These are phyloP conservation scores for Conticribra guillardii DNA, from an alignment of 108 stramenopile genomes.

Conservation along the genomic window DNA sequence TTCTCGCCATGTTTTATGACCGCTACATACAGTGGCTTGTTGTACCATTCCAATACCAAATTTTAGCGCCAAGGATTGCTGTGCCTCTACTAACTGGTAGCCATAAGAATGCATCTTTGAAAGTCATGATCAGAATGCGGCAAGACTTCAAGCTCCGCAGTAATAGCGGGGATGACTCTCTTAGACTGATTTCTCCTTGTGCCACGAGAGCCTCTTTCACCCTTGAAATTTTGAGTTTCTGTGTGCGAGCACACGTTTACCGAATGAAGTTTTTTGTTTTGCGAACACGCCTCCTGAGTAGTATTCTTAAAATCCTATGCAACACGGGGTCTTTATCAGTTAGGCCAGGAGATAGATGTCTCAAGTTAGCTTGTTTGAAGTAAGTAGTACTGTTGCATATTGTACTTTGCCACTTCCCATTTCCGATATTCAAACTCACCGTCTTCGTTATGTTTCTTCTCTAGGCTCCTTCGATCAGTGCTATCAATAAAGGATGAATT, in stretches of 20 bases:
- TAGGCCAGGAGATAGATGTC: constrained; percentile 68
- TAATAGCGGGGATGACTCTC: constrained; percentile 40
- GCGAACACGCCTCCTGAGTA: constrained; percentile 70
- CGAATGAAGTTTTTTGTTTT: constrained; percentile 85
- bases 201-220: constrained; percentile 79
- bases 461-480: constrained; percentile 75
- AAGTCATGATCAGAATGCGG: constrained; percentile 35
- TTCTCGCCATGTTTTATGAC: constrained; percentile 84
- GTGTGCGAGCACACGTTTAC: constrained; percentile 85
- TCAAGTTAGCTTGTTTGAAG: constrained; percentile 79
- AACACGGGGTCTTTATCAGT: constrained; percentile 20
- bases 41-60: constrained; percentile 78
- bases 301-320: constrained; percentile 64
- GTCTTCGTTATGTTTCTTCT: not conserved
- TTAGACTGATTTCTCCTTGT: constrained; percentile 53
- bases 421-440: not conserved
- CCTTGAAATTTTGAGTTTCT: constrained; percentile 86
- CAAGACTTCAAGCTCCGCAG: constrained; percentile 46
- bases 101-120: constrained; percentile 1
- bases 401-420: not conserved
- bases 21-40: constrained; percentile 83
- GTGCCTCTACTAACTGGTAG: constrained; percentile 11
- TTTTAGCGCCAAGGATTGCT: constrained; percentile 56
- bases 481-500: constrained; percentile 88
- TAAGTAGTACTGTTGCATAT: constrained; percentile 8